Evolutionary conservation across 1,139 yeast species (phyloP).

Genomic region (Geotrichum phurueaensis): DNA sequence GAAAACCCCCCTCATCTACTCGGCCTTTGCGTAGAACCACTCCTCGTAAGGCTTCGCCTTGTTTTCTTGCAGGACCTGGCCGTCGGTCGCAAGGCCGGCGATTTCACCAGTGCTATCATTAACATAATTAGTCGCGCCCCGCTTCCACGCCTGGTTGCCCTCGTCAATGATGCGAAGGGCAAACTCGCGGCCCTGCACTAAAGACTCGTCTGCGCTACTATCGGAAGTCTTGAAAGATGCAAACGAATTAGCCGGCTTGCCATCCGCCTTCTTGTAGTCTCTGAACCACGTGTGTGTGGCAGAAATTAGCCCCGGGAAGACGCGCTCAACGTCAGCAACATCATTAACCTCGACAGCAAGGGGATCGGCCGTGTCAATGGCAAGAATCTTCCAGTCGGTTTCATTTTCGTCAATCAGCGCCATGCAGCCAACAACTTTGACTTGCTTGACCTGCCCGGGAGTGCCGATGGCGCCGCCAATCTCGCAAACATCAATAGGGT

Average conservation of each 20-base stretch:
- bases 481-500: conserved; percentile 94
- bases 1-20: neutral
- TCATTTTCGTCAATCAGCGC: conserved; percentile 97
- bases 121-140: conserved; percentile 34
- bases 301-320: conserved; percentile 79
- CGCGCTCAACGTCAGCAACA: conserved; percentile 72
- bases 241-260: conserved; percentile 80
- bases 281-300: conserved; percentile 92
- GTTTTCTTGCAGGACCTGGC: conserved; percentile 22
- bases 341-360: conserved; percentile 68
- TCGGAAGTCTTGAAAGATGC: conserved; percentile 49
- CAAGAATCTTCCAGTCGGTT: conserved; percentile 94
- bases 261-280: conserved; percentile 91
- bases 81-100: conserved; percentile 45
- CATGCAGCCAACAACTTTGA: conserved; percentile 86
- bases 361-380: conserved; percentile 76
- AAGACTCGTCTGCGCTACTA: conserved; percentile 51
- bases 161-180: conserved; percentile 68
- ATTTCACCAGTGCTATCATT: conserved; percentile 29
- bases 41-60: neutral
- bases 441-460: conserved; percentile 73
- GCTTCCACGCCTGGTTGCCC: conserved; percentile 74
- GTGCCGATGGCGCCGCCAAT: conserved; percentile 65
- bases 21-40: neutral
- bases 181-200: conserved; percentile 51